phyloP scores from a whole-genome alignment of 495 filamentous ascomycete genomes.

The Penicillium coprophilum region DNA sequence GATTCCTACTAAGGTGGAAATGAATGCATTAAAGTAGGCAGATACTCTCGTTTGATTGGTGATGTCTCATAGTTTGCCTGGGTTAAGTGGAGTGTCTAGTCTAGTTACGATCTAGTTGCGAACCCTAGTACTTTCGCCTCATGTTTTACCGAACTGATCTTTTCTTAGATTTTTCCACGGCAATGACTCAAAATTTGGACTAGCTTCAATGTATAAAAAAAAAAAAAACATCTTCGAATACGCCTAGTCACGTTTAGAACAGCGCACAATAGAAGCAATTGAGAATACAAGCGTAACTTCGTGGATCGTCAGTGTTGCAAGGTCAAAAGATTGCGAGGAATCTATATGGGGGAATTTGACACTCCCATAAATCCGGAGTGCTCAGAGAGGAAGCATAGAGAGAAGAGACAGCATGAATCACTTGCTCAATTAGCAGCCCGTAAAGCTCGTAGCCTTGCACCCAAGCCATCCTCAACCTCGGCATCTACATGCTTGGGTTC shows the following conservation, averaged over 20 bases:
- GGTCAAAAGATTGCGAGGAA: background rate
- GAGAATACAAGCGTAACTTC: constrained; percentile 8
- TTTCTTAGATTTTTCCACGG: background rate
- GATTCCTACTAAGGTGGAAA: constrained; percentile 6
- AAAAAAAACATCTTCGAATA: background rate
- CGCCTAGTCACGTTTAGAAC: background rate
- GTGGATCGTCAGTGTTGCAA: constrained; percentile 3
- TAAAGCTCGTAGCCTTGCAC: constrained; percentile 44
- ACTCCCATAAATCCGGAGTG: background rate
- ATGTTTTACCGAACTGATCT: background rate
- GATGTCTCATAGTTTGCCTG: constrained; percentile 2
- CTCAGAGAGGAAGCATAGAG: background rate
- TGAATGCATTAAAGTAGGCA: constrained; percentile 10
- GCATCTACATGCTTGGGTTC: constrained; percentile 34
- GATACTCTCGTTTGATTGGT: constrained; percentile 3
- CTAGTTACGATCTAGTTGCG: constrained; percentile 2
- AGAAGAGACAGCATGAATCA: background rate
- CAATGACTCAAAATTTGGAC: background rate
- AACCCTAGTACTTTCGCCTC: constrained; percentile 7
- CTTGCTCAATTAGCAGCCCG: constrained; percentile 36
- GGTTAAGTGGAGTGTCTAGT: background rate
- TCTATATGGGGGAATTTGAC: constrained; percentile 2
- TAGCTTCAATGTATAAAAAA: background rate
- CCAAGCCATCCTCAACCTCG: constrained; percentile 47
- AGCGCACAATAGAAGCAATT: background rate